Base-by-base conservation (phyloP, 768 basidiomycete species). In the Fomitopsis pulvina region DNA sequence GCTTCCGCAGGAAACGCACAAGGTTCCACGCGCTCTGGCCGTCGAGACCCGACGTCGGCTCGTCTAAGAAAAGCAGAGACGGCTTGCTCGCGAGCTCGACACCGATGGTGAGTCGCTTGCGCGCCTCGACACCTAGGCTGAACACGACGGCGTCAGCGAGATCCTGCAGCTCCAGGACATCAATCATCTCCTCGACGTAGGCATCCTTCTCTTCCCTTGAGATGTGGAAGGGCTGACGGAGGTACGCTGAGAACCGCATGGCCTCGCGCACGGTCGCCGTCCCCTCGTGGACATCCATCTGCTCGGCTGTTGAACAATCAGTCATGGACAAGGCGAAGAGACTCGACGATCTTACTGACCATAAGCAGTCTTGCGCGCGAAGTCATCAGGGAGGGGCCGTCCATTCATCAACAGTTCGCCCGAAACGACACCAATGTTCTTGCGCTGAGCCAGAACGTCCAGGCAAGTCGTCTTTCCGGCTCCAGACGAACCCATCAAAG, bases 61-160 rank as follows among this genome's bases (percentile, higher is more conserved):
- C 73, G 52, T 75, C 71, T 30, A 87, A 85, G 18, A 91, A 74
- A 1, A 91, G 70, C 7, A 89, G 71, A 57, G 85, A 80, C 0
- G 89, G 89, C 62, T 92, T 92, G 65, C 87, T 86, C 16, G 91
- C 90, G 7, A 95, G 75, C 63, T 94, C 92, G 48, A 94, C 92
- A 50, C 89, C 92, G 57, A 94, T 94, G 1, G 92, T 93, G 21
- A 92, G 74, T 9, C 91, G 83, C 63, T 94, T 94, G 53, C 89
- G 77, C 7, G 85, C 80, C 57, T 85, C 85, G 21, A 80, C 75
- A 46, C 73, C 75, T 29, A 87, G 72, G 55, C 76, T 81, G 62
- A 79, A 79, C 14, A 93, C 85, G 56, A 93, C 72, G 0, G 87
- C 91, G 56, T 93, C 91, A 1, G 89, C 81, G 1, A 87, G 70